Conservation (phyloP, 208 protist species). For the Leishmania braziliensis region DNA sequence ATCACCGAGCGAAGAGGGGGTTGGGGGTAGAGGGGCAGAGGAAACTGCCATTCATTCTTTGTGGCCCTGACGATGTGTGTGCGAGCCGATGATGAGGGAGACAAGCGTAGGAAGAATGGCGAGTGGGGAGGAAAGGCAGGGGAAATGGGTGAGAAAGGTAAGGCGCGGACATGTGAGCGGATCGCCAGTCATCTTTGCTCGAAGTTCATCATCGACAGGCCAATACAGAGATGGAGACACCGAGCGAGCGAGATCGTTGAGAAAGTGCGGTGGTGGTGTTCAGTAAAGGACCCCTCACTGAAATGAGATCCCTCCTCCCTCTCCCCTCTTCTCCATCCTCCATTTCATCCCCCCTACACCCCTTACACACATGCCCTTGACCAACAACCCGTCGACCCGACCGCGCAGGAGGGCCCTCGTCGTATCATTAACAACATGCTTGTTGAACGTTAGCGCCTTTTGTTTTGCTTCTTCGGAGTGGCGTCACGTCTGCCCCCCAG, state of each 20-base stretch:
- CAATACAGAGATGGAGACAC: background rate
- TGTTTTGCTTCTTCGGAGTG: background rate
- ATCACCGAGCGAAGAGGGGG: background rate
- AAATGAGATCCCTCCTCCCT: background rate
- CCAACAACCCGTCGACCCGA: background rate
- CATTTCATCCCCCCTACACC: background rate
- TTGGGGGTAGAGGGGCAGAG: background rate
- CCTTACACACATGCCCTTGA: background rate
- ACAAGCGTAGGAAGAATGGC: background rate
- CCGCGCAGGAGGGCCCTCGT: background rate
- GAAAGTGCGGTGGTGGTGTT: background rate
- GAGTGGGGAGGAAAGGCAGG: background rate
- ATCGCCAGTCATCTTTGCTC: background rate
- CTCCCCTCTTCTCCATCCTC: background rate
- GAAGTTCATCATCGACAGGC: background rate
- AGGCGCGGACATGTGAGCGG: background rate
- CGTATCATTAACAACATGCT: background rate
- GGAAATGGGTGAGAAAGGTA: constrained; percentile 7
- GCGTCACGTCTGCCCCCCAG: background rate
- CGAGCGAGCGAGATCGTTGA: background rate
- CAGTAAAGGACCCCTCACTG: background rate
- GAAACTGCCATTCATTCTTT: background rate
- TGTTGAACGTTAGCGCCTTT: background rate
- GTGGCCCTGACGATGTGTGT: background rate
- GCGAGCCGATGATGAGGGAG: background rate